Base-by-base conservation (phyloP, 2,329 filamentous ascomycete species). In the Arthrinium puccinioides region DNA sequence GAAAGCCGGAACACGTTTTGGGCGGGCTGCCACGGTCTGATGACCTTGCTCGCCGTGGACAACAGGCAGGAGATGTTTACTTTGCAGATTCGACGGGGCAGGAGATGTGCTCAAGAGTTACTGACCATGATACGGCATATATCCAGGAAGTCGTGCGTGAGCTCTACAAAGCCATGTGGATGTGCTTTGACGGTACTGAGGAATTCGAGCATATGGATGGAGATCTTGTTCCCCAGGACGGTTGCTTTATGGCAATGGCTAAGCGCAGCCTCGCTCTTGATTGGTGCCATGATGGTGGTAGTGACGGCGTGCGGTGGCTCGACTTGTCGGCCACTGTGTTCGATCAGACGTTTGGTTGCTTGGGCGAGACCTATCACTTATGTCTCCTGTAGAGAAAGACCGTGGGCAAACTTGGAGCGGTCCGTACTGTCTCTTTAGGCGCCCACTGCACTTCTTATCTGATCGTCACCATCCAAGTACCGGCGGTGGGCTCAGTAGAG, bases 81-180 rank as follows among this genome's bases (percentile, higher is more conserved):
- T n/a, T n/a, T n/a, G n/a, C n/a, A n/a, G n/a, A n/a, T n/a, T n/a
- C n/a, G n/a, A n/a, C n/a, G n/a, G n/a, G n/a, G n/a, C n/a, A n/a
- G n/a, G n/a, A n/a, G n/a, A n/a, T n/a, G n/a, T n/a, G n/a, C n/a
- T n/a, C n/a, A n/a, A n/a, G n/a, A n/a, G n/a, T n/a, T n/a, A n/a
- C n/a, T n/a, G n/a, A n/a, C n/a, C 28, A 85, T 64, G 28, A 79
- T 73, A 37, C 78, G 72, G 53, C 75, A 81, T 5, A 77, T 74
- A 39, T 84, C 79, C 40, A 86, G 69, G 50, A 84, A 83, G 45
- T 81, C 77, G 43, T 72, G 70, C 9, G 80, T 78, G 15, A 85
- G 66, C 19, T 67, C 61, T 41, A 74, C 70, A 54, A 82, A 76
- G 21, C 74, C 72, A 36, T 69, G 60, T 0, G 72, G 70, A 24